Evolutionary conservation across 441 rosid species (phyloP), one percentile per base, ranked within the genome.

Genomic region (Corymbia citriodora): DNA sequence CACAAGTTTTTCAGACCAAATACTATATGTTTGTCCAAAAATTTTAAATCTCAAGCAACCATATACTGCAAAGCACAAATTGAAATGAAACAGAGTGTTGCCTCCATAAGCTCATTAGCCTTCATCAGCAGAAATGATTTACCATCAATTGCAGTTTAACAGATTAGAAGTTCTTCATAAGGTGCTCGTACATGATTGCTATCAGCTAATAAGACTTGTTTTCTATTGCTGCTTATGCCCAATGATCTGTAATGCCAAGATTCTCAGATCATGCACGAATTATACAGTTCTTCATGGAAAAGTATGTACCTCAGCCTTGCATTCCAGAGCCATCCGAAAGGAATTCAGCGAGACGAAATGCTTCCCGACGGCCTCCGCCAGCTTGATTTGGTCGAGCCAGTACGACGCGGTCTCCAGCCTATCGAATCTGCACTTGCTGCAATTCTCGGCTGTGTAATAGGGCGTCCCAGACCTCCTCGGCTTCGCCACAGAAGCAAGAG

Each of bases 351-450:
- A 85, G 14, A 90, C 90, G 61, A 88, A 93, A 90, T 89, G 92
- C 88, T 90, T 93, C 61, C 88, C 88, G 2, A 88, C 87, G 0
- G 90, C 57, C 63, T 93, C 94, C 2, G 92, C 93, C 87, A 90
- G 87, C 21, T 91, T 91, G 90, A 91, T 91, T 50, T 93, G 93
- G 52, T 86, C 90, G 15, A 93, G 88, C 94, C 93, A 93, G 89
- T 89, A 89, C 3, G 91, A 87, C 19, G 91, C 90, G 2, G 91
- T 90, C 90, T 93, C 93, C 45, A 90, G 90, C 89, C 87, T 89
- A 87, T 93, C 93, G 40, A 93, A 90, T 87, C 89, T 88, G 89
- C 92, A 90, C 53, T 90, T 90, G 88, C 87, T 89, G 83, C 92
- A 91, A 48, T 65, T 89, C 89, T 88, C 50, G 4, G 93, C 92